phyloP scores from a whole-genome alignment of 441 rosid genomes.

The Croton laevigatus region DNA sequence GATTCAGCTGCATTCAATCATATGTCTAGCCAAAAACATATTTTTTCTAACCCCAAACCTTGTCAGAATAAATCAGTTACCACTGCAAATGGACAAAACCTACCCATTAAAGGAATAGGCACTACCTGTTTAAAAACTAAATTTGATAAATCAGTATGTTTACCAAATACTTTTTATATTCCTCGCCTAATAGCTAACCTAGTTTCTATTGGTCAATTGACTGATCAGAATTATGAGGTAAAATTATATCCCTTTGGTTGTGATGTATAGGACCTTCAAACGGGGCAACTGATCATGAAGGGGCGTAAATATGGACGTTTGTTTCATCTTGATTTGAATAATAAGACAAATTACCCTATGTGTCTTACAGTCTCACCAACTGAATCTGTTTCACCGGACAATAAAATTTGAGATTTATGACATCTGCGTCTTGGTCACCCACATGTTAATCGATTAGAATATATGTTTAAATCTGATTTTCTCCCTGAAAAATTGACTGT shows the following conservation, averaged over 20 bases:
- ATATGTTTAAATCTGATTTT: too few relatives aligned
- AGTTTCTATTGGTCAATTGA: not conserved
- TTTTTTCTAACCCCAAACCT: not conserved
- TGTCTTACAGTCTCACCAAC: not conserved
- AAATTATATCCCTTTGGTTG: not conserved
- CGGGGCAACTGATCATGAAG: not conserved
- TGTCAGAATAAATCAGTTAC: not conserved
- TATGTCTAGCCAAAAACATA: not conserved
- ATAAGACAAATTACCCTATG: too few relatives aligned
- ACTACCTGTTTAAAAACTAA: not conserved
- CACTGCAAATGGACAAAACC: constrained; percentile 4
- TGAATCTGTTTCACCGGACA: too few relatives aligned
- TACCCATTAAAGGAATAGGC: constrained; percentile 9
- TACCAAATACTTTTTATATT: not conserved
- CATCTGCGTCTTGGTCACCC: not conserved
- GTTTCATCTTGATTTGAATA: not conserved
- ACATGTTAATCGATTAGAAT: not conserved
- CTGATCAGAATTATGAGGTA: constrained; percentile 2
- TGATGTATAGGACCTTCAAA: constrained; percentile 14
- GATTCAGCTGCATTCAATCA: not conserved
- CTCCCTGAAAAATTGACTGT: too few relatives aligned
- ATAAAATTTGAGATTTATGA: not conserved
- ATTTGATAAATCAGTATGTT: not conserved
- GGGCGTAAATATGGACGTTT: constrained; percentile 1
- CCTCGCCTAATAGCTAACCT: not conserved